phyloP scores from a whole-genome alignment of 2,329 filamentous ascomycete genomes.

The Pyrenophora teres region DNA sequence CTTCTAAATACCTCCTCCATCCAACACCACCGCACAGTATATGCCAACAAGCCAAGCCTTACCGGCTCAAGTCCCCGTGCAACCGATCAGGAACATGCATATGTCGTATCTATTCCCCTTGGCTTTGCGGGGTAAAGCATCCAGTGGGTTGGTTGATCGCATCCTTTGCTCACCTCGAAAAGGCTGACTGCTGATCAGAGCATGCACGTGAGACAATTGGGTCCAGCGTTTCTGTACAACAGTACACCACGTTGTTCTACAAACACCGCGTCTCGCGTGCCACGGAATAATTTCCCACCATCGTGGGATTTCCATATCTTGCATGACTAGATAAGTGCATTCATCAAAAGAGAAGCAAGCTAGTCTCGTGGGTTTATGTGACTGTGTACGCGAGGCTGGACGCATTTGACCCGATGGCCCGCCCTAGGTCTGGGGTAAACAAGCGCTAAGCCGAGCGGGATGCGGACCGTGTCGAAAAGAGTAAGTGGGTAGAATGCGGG shows the following conservation, averaged over 20 bases:
- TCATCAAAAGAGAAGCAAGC: neutral
- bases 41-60: conserved; percentile 1
- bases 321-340: neutral
- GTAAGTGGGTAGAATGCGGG: conserved; percentile 3
- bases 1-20: too few relatives aligned
- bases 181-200: conserved; percentile 3
- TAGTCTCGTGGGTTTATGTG: neutral
- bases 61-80: neutral
- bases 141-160: neutral
- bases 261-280: neutral
- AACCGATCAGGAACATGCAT: neutral
- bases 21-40: neutral
- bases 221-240: neutral
- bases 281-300: neutral
- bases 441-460: neutral
- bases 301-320: neutral
- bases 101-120: conserved; percentile 19
- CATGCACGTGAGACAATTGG: neutral
- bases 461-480: conserved; percentile 4
- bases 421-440: neutral
- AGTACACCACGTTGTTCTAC: neutral
- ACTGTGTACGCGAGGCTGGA: neutral
- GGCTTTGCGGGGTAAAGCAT: conserved; percentile 26
- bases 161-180: conserved; percentile 2
- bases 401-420: conserved; percentile 7